Conservation (phyloP, 1,284 basidiomycete species). For the Malassezia globosa region DNA sequence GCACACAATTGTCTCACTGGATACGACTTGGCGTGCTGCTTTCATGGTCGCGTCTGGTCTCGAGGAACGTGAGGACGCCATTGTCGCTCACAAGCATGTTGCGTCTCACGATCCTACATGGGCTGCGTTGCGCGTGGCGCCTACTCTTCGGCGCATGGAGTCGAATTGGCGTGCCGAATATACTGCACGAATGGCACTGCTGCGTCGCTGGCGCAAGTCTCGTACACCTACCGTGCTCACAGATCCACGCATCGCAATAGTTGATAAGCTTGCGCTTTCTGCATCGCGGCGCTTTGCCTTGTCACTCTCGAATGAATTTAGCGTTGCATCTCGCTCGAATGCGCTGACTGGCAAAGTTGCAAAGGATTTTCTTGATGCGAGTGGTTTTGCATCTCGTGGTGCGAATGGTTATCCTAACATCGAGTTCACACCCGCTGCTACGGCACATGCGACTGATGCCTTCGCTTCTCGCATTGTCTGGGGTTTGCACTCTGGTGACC, state of each 20-base stretch:
- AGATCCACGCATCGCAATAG: constrained; percentile 31
- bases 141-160: constrained; percentile 54
- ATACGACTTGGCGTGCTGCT: constrained; percentile 73
- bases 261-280: constrained; percentile 48
- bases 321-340: constrained; percentile 63
- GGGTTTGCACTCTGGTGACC: constrained; percentile 63
- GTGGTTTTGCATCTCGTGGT: constrained; percentile 54
- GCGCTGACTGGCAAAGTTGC: constrained; percentile 59
- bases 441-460: constrained; percentile 54
- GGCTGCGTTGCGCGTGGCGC: constrained; percentile 22
- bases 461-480: constrained; percentile 62
- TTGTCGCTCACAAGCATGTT: constrained; percentile 46
- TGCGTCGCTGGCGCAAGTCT: constrained; percentile 58
- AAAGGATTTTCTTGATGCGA: constrained; percentile 62
- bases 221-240: constrained; percentile 53
- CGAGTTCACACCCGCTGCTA: constrained; percentile 62
- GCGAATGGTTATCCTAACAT: constrained; percentile 66
- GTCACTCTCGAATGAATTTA: constrained; percentile 59
- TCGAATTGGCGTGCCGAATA: constrained; percentile 37
- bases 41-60: constrained; percentile 62
- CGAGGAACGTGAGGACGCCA: constrained; percentile 54
- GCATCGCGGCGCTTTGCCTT: constrained; percentile 56
- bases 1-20: constrained; percentile 60
- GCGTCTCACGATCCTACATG: constrained; percentile 20
- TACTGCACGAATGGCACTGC: constrained; percentile 25